Conservation (phyloP, 768 basidiomycete genomes). For the Pholiota molesta region DNA sequence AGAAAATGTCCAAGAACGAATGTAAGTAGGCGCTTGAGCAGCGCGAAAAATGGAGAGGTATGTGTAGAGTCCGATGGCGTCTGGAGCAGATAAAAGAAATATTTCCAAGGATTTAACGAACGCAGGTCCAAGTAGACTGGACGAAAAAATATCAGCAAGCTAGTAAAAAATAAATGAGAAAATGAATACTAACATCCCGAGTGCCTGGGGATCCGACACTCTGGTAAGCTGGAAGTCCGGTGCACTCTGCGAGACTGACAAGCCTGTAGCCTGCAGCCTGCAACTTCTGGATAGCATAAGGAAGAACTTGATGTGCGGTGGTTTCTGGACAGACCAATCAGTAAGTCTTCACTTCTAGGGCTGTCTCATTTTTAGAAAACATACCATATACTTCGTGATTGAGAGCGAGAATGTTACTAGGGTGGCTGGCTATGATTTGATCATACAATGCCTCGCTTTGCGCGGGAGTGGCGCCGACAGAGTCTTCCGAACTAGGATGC, state of each 20-base stretch:
- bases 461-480: conserved; percentile 34
- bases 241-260: conserved; percentile 44
- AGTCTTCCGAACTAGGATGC: conserved; percentile 39
- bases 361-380: background rate
- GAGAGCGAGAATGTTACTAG: conserved; percentile 39
- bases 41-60: too few species aligned
- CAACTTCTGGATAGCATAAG: conserved; percentile 38
- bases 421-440: conserved; percentile 28
- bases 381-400: conserved; percentile 46
- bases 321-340: conserved; percentile 28
- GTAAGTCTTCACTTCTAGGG: background rate
- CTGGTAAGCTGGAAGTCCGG: conserved; percentile 40
- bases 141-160: conserved; percentile 2
- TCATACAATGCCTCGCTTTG: conserved; percentile 37
- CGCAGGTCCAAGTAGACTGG: conserved; percentile 30
- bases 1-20: background rate
- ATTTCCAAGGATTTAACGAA: background rate
- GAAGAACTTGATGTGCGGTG: conserved; percentile 41
- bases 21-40: background rate
- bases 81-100: background rate
- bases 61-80: background rate
- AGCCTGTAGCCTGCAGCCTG: conserved; percentile 42
- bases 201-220: conserved; percentile 27
- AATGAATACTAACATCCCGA: conserved; percentile 33
- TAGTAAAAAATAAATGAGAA: background rate